Percentiles rank a stretch among this genome's conserved stretches.
Conservation (phyloP, 2,329 filamentous ascomycete species). For the Aciculosporium take region DNA sequence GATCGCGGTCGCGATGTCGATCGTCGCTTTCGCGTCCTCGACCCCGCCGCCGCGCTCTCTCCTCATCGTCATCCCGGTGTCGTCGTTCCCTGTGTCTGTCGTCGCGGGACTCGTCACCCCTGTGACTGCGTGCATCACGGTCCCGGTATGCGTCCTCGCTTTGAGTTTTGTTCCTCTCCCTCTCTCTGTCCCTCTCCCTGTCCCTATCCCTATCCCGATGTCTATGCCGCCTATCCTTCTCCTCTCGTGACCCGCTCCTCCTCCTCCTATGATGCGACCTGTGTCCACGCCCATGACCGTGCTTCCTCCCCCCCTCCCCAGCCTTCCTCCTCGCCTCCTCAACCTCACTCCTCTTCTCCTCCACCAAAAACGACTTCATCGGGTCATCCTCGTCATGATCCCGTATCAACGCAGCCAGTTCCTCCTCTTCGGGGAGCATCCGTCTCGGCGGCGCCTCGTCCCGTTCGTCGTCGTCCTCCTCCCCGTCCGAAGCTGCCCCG, state of each 20-base stretch:
- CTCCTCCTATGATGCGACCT: slow-evolving; percentile 6
- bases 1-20: slow-evolving; percentile 13
- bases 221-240: slow-evolving; percentile 13
- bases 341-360: slow-evolving; percentile 84
- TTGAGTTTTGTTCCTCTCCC: slow-evolving; percentile 9
- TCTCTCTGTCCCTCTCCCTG: slow-evolving; percentile 11
- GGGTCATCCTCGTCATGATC: slow-evolving; percentile 92
- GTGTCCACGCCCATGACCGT: slow-evolving; percentile 26
- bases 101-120: slow-evolving; percentile 9
- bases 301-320: slow-evolving; percentile 33
- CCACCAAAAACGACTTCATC: slow-evolving; percentile 83
- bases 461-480: slow-evolving; percentile 32
- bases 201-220: slow-evolving; percentile 7
- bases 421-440: slow-evolving; percentile 65
- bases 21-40: slow-evolving; percentile 8
- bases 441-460: slow-evolving; percentile 39
- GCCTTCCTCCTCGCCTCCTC: slow-evolving; percentile 47
- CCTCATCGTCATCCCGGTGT: slow-evolving; percentile 12
- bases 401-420: slow-evolving; percentile 58
- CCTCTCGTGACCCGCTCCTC: slow-evolving; percentile 22
- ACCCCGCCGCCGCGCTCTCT: slow-evolving; percentile 6
- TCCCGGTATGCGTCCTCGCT: neutral
- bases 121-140: slow-evolving; percentile 8
- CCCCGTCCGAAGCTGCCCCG: slow-evolving; percentile 28
- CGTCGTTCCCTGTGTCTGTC: slow-evolving; percentile 12